These are phyloP conservation scores for Cladorrhinum sp. DNA, from an alignment of 2,329 filamentous ascomycete genomes.

Conservation along the genomic window DNA sequence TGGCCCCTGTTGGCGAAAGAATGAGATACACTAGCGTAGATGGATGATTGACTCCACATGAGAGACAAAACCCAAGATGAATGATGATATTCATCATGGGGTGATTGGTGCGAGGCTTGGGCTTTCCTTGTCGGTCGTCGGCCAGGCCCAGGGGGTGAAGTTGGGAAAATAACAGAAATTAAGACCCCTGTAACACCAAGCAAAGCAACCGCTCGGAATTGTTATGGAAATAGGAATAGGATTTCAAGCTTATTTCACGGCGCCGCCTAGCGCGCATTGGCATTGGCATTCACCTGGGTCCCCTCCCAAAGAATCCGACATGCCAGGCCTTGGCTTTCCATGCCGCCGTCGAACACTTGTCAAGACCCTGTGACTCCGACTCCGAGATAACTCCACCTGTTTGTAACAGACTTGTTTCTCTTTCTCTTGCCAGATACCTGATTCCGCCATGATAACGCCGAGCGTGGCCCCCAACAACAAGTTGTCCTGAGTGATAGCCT, in stretches of 20 bases:
- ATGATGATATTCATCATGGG: too few relatives aligned
- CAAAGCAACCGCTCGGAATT: constrained; percentile 20
- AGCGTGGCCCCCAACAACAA: too few relatives aligned
- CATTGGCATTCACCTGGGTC: constrained; percentile 12
- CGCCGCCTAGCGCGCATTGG: constrained; percentile 23
- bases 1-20: background rate
- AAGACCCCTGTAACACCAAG: constrained; percentile 13
- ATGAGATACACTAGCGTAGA: too few relatives aligned
- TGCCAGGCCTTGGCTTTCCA: constrained; percentile 8
- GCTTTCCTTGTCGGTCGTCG: background rate
- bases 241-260: constrained; percentile 31
- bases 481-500: background rate
- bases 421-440: too few relatives aligned
- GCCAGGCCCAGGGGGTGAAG: background rate
- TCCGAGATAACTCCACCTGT: background rate
- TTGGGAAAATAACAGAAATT: background rate
- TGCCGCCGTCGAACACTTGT: background rate
- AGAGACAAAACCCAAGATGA: too few relatives aligned
- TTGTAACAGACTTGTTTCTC: background rate
- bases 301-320: background rate
- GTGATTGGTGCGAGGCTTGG: background rate
- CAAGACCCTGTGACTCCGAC: constrained; percentile 8
- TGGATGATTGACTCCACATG: too few relatives aligned
- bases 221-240: constrained; percentile 27
- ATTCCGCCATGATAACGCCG: too few relatives aligned